Evolutionary conservation across 192 early-diverging fungal species (phyloP).

Genomic region (Rhizoclosmatium globosum): DNA sequence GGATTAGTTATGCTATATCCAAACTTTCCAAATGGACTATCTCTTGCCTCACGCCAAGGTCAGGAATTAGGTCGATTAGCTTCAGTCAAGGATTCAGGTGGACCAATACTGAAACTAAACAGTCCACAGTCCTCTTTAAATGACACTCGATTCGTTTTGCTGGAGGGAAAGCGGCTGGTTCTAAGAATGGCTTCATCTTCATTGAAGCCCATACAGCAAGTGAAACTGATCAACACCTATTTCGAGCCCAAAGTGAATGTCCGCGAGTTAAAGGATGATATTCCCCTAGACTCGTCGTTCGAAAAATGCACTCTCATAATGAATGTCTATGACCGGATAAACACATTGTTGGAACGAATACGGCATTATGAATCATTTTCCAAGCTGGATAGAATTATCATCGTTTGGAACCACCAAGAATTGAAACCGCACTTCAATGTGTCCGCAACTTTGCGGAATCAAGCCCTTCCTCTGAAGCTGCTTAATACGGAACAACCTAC

Average conservation of each 20-base stretch:
- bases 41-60: conserved; percentile 1
- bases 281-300: not conserved
- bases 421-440: conserved; percentile 30
- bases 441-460: not conserved
- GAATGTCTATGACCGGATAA: conserved; percentile 39
- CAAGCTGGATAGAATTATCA: conserved; percentile 33
- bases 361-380: conserved; percentile 38
- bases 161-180: not conserved
- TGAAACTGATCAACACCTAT: conserved; percentile 10
- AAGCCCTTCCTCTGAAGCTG: not conserved
- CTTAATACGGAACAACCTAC: not conserved
- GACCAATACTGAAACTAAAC: not conserved
- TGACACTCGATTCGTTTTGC: not conserved
- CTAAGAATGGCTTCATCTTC: not conserved
- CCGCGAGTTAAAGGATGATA: not conserved
- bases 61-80: not conserved
- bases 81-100: not conserved
- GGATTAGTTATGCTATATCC: conserved; percentile 28
- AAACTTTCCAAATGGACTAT: conserved; percentile 19
- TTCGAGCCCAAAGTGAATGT: not conserved
- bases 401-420: conserved; percentile 48
- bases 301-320: conserved; percentile 46
- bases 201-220: not conserved
- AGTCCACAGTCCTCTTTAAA: too few relatives aligned
- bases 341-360: conserved; percentile 27